Conservation (phyloP, 1,284 basidiomycete genomes). For the Tilletiaria anomala region DNA sequence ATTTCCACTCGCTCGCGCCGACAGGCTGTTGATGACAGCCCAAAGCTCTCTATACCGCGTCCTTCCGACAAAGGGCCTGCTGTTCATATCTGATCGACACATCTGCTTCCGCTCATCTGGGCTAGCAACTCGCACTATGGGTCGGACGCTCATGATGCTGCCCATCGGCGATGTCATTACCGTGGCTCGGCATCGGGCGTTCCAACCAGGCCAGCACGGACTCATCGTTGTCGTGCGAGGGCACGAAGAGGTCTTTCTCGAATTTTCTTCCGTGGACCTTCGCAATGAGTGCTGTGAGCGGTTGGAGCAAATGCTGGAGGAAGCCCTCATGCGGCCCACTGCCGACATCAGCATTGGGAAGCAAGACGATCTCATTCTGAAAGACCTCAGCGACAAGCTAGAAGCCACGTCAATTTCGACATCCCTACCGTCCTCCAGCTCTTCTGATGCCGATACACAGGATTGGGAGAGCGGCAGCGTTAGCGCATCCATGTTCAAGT, state of each 20-base stretch:
- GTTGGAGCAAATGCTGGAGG: too few species aligned
- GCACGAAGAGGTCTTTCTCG: slow-evolving; percentile 92
- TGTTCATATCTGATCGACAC: slow-evolving; percentile 21
- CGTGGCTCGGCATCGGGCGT: slow-evolving; percentile 68
- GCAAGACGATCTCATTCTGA: too few species aligned
- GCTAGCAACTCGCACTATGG: slow-evolving; percentile 20
- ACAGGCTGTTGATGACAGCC: too few species aligned
- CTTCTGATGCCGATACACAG: too few species aligned
- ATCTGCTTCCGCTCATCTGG: slow-evolving; percentile 30
- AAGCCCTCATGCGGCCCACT: too few species aligned
- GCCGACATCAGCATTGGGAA: too few species aligned
- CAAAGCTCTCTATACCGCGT: slow-evolving; percentile 18
- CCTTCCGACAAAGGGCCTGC: slow-evolving; percentile 20
- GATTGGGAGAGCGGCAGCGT: too few species aligned
- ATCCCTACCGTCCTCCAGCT: too few species aligned
- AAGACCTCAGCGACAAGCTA: too few species aligned
- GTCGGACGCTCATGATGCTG: slow-evolving; percentile 63
- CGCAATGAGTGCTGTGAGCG: too few species aligned
- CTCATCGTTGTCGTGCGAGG: slow-evolving; percentile 80
- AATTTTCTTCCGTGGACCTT: slow-evolving; percentile 54
- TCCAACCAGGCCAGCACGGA: slow-evolving; percentile 73
- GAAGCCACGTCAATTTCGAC: too few species aligned
- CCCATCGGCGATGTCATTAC: slow-evolving; percentile 76
- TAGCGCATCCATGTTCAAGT: too few species aligned
- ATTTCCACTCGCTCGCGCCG: slow-evolving; percentile 14